Percentiles rank a stretch among this genome's conserved stretches.
These are phyloP conservation scores for Pythium grandisporangium DNA, from an alignment of 352 stramenopile genomes.

Conservation along the genomic window DNA sequence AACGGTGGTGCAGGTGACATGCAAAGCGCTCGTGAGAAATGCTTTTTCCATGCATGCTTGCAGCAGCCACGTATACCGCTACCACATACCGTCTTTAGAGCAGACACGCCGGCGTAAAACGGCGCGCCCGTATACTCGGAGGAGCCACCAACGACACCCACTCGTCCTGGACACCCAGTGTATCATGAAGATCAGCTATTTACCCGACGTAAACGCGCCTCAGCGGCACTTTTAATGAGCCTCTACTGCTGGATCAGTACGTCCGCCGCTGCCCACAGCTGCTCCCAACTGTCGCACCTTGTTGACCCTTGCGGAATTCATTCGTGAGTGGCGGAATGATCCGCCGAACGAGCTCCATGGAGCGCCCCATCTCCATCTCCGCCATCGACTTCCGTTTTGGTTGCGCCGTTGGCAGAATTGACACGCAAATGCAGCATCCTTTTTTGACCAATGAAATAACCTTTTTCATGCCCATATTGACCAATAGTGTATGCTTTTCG, in stretches of 20 bases:
- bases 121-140: conserved; percentile 96
- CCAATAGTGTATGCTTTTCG: no score
- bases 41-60: not conserved
- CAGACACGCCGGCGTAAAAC: conserved; percentile 93
- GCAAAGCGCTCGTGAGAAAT: no score
- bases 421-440: no score
- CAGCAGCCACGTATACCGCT: not conserved
- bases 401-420: no score
- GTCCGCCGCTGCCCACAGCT: not conserved
- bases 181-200: not conserved
- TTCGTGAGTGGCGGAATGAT: conserved; percentile 61
- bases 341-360: conserved; percentile 16
- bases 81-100: conserved; percentile 76
- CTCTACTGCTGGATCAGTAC: no score
- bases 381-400: no score
- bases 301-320: conserved; percentile 64
- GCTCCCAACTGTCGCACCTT: conserved; percentile 21
- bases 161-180: conserved; percentile 30
- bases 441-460: no score
- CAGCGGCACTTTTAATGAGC: no score
- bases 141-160: conserved; percentile 94
- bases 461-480: no score
- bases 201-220: not conserved
- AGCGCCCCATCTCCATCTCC: no score
- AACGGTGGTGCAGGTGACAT: no score